Evolutionary conservation across 2,329 filamentous ascomycete genomes (phyloP), one percentile per base, ranked within the genome.

Genomic region (Fusarium proliferatum): DNA sequence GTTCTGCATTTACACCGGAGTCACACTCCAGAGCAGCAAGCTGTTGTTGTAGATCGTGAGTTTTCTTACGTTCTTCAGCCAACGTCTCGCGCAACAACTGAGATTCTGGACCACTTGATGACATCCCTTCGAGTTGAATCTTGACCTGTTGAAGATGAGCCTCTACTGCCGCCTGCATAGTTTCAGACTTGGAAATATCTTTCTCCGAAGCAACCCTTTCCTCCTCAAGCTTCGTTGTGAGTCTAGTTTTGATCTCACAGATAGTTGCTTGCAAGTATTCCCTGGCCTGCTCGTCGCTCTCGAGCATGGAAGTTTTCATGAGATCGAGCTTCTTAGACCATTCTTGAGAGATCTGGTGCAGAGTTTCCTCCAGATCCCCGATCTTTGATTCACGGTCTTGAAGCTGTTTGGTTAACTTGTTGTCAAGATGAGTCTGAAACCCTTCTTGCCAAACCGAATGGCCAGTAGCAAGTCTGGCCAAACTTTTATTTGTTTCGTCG

Each of bases 181-280:
- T 45, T 36, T 74, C 64, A 21, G 74, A 73, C 42, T 71, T 60
- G 15, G 41, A 64, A n/a, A 74, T 59, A 12, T 57, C 58, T 21
- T 49, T 61, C 30, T 78, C 73, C 10, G 73, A 75, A 23, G 64
- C 71, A 28, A 58, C 59, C 52, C 55, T 76, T 42, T 77, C 77
- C 46, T 71, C 59, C 13, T 67, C 61, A 45, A 82, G 69, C 3
- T 74, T 73, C 33, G 74, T 41, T 17, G 78, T 69, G 21, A 82
- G 64, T 13, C 63, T 57, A 9, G 42, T 43, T 28, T 60, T 72
- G 62, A 82, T 70, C 10, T 72, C 71, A 2, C 62, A 46, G 17
- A 77, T 60, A 33, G 74, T 52, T 10, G 38, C 34, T 21, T 73
- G 71, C 4, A 81, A 23, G n/a, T 71, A 42, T 11, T 66, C 45